Evolutionary conservation across 176 grass and related monocot genomes (phyloP), one percentile per base, ranked within the genome.

Genomic region (Carex scoparia): DNA sequence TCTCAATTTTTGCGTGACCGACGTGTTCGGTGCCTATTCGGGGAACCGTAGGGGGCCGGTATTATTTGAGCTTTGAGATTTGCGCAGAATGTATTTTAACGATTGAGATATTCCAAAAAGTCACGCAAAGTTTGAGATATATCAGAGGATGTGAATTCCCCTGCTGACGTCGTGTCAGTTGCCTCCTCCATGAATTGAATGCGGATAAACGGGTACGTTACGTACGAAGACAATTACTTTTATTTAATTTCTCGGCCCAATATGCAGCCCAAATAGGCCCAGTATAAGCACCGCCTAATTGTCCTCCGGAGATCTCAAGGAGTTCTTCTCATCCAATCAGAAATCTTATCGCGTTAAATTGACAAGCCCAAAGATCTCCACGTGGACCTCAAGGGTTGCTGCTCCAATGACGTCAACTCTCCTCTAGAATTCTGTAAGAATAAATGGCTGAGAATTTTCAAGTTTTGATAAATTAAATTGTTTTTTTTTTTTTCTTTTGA

Each of bases 321-420:
- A 71, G n/a, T 19, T 71, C 4, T 51, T 65, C 38, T 42, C 59
- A 61, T 81, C 79, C 79, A 81, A 65, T 82, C 59, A 65, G 49
- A 79, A 82, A 65, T 28, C 79, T 82, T 82, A 82, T 82, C 79
- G 23, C 33, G 4, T 82, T 46, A 32, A 65, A 59, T 82, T n/a
- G 37, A 10, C 59, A 11, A 64, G 79, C 54, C 79, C 79, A 82
- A 8, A 64, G 60, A 37, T 6, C 1, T 82, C 79, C 79, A 82
- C 79, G 79, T 73, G 0, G 5, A 37, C 42, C 5, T 49, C n/a
- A 49, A 49, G 10, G 69, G 42, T 49, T 11, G 13, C 69, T 73
- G 42, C 18, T n/a, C n/a, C 4, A 73, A 49, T 49, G 40, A 73
- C 70, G 18, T 28, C 42, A 46, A 1, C 4, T 65, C 79, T 64